Evolutionary conservation across 805 yeast species (phyloP).

Genomic region (Blastobotrys mokoenaii): DNA sequence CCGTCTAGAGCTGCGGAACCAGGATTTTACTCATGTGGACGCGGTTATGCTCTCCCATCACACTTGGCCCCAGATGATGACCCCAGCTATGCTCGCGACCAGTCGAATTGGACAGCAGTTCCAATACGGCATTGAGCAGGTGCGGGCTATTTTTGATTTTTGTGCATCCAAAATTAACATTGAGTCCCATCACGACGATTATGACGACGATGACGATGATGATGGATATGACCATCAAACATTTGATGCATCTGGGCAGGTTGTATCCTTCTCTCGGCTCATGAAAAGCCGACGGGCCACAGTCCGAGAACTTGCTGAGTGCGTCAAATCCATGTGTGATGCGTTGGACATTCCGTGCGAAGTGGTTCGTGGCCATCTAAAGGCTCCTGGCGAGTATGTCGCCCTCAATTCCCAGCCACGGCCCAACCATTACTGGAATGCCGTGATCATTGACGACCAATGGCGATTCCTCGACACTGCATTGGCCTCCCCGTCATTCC

Average conservation of each 20-base stretch:
- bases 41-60: conserved; percentile 25
- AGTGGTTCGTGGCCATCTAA: conserved; percentile 73
- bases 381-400: conserved; percentile 59
- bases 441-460: conserved; percentile 64
- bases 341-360: conserved; percentile 66
- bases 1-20: conserved; percentile 8
- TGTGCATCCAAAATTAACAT: conserved; percentile 47
- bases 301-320: conserved; percentile 65
- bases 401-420: conserved; percentile 32
- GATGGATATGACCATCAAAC: not conserved
- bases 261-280: conserved; percentile 18
- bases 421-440: conserved; percentile 85
- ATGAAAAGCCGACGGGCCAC: conserved; percentile 45
- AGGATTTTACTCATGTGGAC: conserved; percentile 24
- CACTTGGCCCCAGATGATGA: conserved; percentile 33
- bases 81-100: conserved; percentile 47
- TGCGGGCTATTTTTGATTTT: conserved; percentile 58
- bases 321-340: conserved; percentile 65
- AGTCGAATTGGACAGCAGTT: conserved; percentile 47
- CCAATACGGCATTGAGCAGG: conserved; percentile 44
- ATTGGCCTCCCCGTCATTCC: conserved; percentile 51
- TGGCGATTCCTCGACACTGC: conserved; percentile 75
- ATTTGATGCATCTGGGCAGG: not conserved
- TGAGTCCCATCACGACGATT: conserved; percentile 12
- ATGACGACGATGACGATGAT: conserved; percentile 20